Evolutionary conservation across 2,329 filamentous ascomycete genomes (phyloP).

Genomic region (Aureobasidium melanogenum): DNA sequence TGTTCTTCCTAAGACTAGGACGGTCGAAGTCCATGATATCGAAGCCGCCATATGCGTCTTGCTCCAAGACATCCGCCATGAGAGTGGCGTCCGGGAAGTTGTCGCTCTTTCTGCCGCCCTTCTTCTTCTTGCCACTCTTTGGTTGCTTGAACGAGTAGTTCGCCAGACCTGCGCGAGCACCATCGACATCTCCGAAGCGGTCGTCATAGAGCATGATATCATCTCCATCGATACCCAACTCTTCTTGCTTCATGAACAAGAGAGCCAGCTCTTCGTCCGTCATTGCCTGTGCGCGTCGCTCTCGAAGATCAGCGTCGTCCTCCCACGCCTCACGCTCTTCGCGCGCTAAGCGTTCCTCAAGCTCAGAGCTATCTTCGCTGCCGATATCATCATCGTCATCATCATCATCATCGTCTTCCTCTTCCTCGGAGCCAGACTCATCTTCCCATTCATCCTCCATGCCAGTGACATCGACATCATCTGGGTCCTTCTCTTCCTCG

Average conservation of each 20-base stretch:
- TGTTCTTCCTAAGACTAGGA: slow-evolving; percentile 56
- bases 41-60: slow-evolving; percentile 57
- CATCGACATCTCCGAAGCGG: slow-evolving; percentile 22
- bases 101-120: slow-evolving; percentile 19
- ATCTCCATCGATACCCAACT: slow-evolving; percentile 52
- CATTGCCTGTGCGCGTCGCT: slow-evolving; percentile 31
- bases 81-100: slow-evolving; percentile 46
- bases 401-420: slow-evolving; percentile 29
- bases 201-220: slow-evolving; percentile 50
- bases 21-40: slow-evolving; percentile 79
- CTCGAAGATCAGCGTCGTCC: slow-evolving; percentile 34
- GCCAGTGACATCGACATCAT: slow-evolving; percentile 16
- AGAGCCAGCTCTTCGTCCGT: slow-evolving; percentile 56
- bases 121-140: slow-evolving; percentile 14
- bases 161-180: slow-evolving; percentile 23
- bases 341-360: slow-evolving; percentile 26
- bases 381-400: slow-evolving; percentile 32
- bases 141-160: slow-evolving; percentile 17
- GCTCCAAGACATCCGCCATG: slow-evolving; percentile 50
- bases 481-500: slow-evolving; percentile 21
- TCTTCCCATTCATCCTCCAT: slow-evolving; percentile 15
- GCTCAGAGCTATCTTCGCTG: slow-evolving; percentile 26
- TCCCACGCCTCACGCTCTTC: slow-evolving; percentile 27
- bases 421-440: slow-evolving; percentile 16
- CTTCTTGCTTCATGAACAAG: slow-evolving; percentile 52